phyloP scores from a whole-genome alignment of 179 eudicot species.

The Spinacia oleracea region DNA sequence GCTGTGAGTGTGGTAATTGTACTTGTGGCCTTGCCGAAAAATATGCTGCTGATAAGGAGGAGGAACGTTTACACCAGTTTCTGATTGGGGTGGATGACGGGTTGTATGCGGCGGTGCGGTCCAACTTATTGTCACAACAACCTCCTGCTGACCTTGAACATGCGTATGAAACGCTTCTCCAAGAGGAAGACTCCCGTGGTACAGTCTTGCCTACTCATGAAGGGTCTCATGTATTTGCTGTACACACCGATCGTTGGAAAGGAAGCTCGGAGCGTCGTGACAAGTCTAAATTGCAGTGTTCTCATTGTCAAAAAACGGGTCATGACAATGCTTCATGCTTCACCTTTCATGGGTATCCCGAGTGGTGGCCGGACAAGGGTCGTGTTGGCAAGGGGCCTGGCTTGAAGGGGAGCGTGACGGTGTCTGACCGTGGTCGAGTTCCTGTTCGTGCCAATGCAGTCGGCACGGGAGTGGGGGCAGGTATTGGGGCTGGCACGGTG shows the following conservation, averaged over 20 bases:
- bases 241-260: no score
- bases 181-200: background rate
- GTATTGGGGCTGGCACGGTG: no score
- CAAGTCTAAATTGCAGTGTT: background rate
- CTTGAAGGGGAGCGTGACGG: no score
- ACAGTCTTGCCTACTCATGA: no score
- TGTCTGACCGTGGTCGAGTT: no score
- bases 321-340: background rate
- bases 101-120: accelerated
- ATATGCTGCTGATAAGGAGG: background rate
- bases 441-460: background rate
- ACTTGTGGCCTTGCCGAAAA: background rate
- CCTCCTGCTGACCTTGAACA: background rate
- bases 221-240: no score
- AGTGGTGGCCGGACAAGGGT: background rate
- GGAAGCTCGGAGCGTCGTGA: no score
- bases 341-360: background rate
- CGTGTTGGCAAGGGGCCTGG: no score
- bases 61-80: no score
- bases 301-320: background rate
- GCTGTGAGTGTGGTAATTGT: background rate
- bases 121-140: background rate
- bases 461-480: no score
- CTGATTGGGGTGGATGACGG: no score
- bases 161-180: background rate